These are phyloP conservation scores for Aspergillus cavernicola DNA, from an alignment of 495 filamentous ascomycete species.

Conservation along the genomic window DNA sequence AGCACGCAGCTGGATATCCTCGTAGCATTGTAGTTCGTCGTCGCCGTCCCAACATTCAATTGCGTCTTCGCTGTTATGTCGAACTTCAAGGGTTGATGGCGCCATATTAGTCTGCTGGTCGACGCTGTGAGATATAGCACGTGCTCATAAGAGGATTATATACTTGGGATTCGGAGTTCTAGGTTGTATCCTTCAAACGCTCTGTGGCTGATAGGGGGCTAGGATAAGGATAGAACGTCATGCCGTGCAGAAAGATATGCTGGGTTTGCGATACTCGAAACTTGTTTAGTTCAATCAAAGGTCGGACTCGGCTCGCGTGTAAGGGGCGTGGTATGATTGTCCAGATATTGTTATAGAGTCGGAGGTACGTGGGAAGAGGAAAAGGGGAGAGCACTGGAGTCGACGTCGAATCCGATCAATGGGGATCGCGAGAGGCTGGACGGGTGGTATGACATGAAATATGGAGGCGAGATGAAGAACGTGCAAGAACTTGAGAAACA, in stretches of 20 bases:
- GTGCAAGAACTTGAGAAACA: slow-evolving; percentile 2
- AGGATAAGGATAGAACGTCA: slow-evolving; percentile 28
- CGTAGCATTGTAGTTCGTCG: slow-evolving; percentile 70
- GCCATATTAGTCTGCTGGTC: slow-evolving; percentile 43
- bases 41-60: slow-evolving; percentile 91
- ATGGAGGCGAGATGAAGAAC: not conserved
- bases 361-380: not conserved
- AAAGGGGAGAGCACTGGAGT: not conserved
- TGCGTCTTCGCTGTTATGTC: slow-evolving; percentile 51
- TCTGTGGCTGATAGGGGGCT: slow-evolving; percentile 22
- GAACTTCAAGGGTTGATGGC: slow-evolving; percentile 51
- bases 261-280: not conserved
- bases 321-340: no score
- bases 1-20: slow-evolving; percentile 64
- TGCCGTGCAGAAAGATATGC: slow-evolving; percentile 25
- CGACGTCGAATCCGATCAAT: not conserved
- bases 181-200: slow-evolving; percentile 23
- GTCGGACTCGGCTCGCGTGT: not conserved
- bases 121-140: not conserved
- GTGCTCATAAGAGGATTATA: slow-evolving; percentile 1
- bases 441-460: slow-evolving; percentile 1
- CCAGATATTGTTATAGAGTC: not conserved
- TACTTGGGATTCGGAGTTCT: slow-evolving; percentile 2
- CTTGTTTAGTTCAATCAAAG: not conserved
- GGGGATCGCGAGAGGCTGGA: not conserved